Percentiles rank a stretch among this genome's conserved stretches.
These are phyloP conservation scores for Copromyces sp. DNA, from an alignment of 495 filamentous ascomycete species.

Conservation along the genomic window DNA sequence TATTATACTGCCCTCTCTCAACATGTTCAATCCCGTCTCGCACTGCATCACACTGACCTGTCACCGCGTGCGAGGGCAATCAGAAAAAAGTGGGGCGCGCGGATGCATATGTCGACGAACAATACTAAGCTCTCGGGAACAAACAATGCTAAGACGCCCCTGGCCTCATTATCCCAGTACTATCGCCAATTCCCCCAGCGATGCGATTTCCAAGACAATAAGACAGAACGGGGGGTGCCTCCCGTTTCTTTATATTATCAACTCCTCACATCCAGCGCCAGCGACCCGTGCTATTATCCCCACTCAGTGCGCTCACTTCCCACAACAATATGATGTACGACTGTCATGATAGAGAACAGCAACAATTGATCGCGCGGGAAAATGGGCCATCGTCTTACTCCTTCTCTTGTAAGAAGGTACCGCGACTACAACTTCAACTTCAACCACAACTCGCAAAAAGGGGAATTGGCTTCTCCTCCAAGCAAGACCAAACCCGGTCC, in stretches of 20 bases:
- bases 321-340: background rate
- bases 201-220: background rate
- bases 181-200: background rate
- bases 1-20: background rate
- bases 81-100: background rate
- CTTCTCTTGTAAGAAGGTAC: background rate
- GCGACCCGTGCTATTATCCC: background rate
- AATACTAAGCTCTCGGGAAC: background rate
- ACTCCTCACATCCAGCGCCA: background rate
- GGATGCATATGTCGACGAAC: background rate
- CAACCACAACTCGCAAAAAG: background rate
- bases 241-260: background rate
- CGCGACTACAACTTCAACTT: background rate
- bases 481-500: background rate
- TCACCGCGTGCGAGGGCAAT: background rate
- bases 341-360: background rate
- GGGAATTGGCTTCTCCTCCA: background rate
- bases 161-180: background rate
- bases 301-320: background rate
- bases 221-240: background rate
- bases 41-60: background rate
- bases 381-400: background rate
- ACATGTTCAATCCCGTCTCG: background rate
- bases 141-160: background rate
- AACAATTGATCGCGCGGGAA: background rate